Percentiles rank a stretch among this genome's conserved stretches.
Conservation (phyloP, 306 rosid species). For the Geum urbanum region DNA sequence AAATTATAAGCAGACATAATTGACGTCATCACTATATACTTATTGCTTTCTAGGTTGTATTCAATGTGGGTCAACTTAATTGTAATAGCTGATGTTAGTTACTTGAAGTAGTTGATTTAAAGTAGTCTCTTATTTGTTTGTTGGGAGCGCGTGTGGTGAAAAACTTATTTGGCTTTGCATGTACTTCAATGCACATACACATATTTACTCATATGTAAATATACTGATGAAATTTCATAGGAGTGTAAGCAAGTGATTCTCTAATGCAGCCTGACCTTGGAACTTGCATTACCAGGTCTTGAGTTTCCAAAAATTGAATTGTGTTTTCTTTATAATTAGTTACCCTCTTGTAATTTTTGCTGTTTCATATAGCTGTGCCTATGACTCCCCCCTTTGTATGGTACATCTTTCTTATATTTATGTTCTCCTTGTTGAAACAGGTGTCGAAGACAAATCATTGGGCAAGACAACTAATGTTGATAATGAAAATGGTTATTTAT, state of each 20-base stretch:
- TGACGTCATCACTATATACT: background rate
- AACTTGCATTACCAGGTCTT: background rate
- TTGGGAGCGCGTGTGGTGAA: background rate
- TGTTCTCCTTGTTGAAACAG: conserved; percentile 36
- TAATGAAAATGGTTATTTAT: conserved; percentile 47
- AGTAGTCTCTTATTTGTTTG: conserved; percentile 1
- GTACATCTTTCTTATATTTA: background rate
- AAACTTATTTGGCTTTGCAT: background rate
- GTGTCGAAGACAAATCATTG: conserved; percentile 69
- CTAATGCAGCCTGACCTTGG: background rate
- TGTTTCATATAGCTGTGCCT: background rate
- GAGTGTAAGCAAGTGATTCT: background rate
- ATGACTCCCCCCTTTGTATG: background rate
- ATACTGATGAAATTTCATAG: background rate
- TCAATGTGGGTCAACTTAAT: background rate
- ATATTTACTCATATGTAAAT: background rate
- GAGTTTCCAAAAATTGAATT: background rate
- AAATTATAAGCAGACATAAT: too few relatives aligned
- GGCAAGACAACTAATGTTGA: conserved; percentile 49
- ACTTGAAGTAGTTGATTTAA: background rate
- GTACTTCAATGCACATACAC: background rate
- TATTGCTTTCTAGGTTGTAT: background rate
- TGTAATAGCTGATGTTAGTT: background rate
- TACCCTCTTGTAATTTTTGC: background rate
- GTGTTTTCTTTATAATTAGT: background rate